Conservation (phyloP, 148 eudicot species). For the Heliosperma pusillum region DNA sequence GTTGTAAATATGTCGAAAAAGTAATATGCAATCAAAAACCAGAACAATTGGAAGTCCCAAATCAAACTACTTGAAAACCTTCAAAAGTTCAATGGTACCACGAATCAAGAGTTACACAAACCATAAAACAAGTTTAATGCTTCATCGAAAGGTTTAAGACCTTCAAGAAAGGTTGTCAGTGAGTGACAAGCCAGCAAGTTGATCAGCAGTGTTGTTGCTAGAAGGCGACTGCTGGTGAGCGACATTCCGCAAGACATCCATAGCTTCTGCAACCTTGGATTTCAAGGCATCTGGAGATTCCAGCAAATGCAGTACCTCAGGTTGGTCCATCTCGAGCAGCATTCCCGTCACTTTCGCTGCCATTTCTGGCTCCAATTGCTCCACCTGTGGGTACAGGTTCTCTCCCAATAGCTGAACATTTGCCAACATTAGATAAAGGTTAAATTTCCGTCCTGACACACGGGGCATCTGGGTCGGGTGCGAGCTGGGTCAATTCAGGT, state of each 20-base stretch:
- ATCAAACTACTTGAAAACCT: not conserved
- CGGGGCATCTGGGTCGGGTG: too few species aligned
- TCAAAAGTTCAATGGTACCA: not conserved
- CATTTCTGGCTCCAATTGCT: slow-evolving; percentile 66
- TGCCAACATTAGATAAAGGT: not conserved
- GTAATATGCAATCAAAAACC: not conserved
- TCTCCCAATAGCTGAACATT: slow-evolving; percentile 65
- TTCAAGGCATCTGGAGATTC: slow-evolving; percentile 76
- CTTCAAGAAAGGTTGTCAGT: slow-evolving; percentile 43
- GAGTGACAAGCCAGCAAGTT: slow-evolving; percentile 54
- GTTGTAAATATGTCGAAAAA: not conserved
- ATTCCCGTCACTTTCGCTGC: slow-evolving; percentile 85
- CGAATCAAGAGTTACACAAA: slow-evolving; percentile 7
- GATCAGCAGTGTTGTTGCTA: slow-evolving; percentile 39
- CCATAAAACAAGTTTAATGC: not conserved
- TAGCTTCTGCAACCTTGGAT: slow-evolving; percentile 76
- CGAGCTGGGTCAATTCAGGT: too few species aligned
- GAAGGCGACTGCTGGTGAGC: slow-evolving; percentile 52
- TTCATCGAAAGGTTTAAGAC: not conserved
- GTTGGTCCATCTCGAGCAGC: slow-evolving; percentile 82
- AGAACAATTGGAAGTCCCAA: slow-evolving; percentile 6
- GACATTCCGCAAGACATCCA: slow-evolving; percentile 68
- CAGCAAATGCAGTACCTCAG: slow-evolving; percentile 66
- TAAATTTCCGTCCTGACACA: too few species aligned
- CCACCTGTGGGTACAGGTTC: slow-evolving; percentile 72